Conservation (phyloP, 1,284 basidiomycete species). For the Austroboletus olivaceoglutinosus region DNA sequence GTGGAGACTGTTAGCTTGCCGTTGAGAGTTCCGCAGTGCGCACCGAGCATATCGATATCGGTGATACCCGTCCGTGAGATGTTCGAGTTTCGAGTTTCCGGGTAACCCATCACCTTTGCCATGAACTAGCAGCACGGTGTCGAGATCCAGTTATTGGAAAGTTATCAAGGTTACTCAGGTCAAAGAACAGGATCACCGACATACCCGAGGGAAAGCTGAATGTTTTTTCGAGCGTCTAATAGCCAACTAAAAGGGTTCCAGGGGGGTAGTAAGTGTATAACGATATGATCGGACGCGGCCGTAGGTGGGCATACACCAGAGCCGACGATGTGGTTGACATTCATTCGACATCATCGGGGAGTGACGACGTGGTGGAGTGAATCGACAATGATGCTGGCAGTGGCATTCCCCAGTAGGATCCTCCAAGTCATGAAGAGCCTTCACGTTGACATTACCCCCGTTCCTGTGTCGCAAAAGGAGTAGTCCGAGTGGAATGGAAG, state of each 20-base stretch:
- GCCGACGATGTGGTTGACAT: background rate
- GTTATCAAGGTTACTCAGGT: background rate
- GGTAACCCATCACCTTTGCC: background rate
- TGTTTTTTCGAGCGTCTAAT: background rate
- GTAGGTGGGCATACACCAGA: background rate
- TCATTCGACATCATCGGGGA: slow-evolving; percentile 1
- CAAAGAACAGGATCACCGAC: background rate
- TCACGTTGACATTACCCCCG: slow-evolving; percentile 9
- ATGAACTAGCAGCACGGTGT: background rate
- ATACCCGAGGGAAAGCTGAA: background rate
- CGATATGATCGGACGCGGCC: slow-evolving; percentile 4
- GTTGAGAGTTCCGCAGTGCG: background rate
- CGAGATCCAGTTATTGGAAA: background rate
- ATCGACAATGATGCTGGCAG: background rate
- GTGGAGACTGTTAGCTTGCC: background rate
- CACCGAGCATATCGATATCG: background rate
- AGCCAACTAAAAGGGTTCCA: slow-evolving; percentile 1
- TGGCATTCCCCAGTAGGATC: slow-evolving; percentile 2
- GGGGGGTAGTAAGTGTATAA: background rate
- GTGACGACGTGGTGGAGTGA: background rate
- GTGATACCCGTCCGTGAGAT: background rate
- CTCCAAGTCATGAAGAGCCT: background rate
- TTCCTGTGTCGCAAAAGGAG: background rate
- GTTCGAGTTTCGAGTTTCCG: background rate
- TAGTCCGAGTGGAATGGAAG: background rate